Percentiles rank a stretch among this genome's conserved stretches.
These are phyloP conservation scores for Dicorynia guianensis DNA, from an alignment of 306 rosid species.

Conservation along the genomic window DNA sequence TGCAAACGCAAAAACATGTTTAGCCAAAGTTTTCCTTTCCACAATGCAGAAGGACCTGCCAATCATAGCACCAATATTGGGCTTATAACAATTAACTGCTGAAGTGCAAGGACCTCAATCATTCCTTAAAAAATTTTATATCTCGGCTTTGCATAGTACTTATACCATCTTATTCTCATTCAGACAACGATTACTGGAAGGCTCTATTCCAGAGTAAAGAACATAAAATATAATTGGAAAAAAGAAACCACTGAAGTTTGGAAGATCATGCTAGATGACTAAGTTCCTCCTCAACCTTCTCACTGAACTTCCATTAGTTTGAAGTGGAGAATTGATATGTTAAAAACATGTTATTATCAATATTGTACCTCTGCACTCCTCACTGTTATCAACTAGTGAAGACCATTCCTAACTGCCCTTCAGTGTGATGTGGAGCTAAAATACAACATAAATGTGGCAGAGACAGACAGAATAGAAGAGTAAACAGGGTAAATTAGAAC, in stretches of 20 bases:
- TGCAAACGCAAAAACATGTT: not conserved
- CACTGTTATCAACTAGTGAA: not conserved
- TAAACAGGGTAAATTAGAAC: not conserved
- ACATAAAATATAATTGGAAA: not conserved
- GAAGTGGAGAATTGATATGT: slow-evolving; percentile 32
- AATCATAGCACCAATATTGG: not conserved
- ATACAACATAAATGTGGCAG: not conserved
- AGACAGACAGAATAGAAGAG: not conserved
- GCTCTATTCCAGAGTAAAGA: not conserved
- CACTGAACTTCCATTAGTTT: not conserved
- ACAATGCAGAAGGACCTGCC: not conserved
- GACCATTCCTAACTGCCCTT: not conserved
- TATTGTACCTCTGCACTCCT: not conserved
- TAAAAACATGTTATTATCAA: not conserved
- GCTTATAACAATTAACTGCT: not conserved
- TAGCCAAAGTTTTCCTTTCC: not conserved
- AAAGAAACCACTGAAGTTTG: slow-evolving; percentile 2
- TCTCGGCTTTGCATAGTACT: slow-evolving; percentile 25
- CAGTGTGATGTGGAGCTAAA: not conserved
- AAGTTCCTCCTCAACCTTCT: not conserved
- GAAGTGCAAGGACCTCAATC: too few relatives aligned
- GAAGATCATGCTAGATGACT: too few relatives aligned
- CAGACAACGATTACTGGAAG: not conserved
- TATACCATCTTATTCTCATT: not conserved
- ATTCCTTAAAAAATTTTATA: slow-evolving; percentile 2